Percentiles rank a stretch among this genome's conserved stretches.
phyloP scores from a whole-genome alignment of 371 early-diverging fungal genomes.

The Fennellomyces sp. region DNA sequence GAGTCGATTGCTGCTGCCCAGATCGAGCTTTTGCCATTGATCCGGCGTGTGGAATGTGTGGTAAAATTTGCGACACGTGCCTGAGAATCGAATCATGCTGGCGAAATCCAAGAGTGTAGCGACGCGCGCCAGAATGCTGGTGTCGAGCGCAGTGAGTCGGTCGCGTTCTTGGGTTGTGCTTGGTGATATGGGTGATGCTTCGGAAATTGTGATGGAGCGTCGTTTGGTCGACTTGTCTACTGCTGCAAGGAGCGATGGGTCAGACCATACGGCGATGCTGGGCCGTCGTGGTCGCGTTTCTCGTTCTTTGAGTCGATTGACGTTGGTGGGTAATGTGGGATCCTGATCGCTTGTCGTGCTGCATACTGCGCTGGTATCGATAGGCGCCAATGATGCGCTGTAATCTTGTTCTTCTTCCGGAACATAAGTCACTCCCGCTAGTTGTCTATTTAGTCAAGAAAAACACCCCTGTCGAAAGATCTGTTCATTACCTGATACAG shows the following conservation, averaged over 20 bases:
- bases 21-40: conserved; percentile 30
- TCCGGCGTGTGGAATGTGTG: background rate
- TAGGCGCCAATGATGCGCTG: conserved; percentile 9
- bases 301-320: conserved; percentile 30
- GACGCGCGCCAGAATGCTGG: conserved; percentile 21
- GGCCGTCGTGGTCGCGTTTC: conserved; percentile 62
- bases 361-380: conserved; percentile 35
- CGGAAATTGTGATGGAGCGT: background rate
- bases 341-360: conserved; percentile 51
- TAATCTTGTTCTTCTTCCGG: conserved; percentile 14
- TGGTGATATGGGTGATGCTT: background rate
- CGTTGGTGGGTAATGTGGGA: conserved; percentile 37
- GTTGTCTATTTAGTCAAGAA: background rate
- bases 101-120: conserved; percentile 31
- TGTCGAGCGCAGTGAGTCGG: conserved; percentile 13
- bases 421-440: conserved; percentile 6
- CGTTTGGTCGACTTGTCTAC: conserved; percentile 9
- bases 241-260: conserved; percentile 63
- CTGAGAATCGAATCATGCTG: conserved; percentile 21
- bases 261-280: conserved; percentile 86
- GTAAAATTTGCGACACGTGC: conserved; percentile 12
- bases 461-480: too few relatives aligned
- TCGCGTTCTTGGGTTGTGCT: background rate
- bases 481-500: conserved; percentile 1
- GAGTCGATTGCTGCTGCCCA: conserved; percentile 41